Evolutionary conservation across 2,329 filamentous ascomycete species (phyloP).

Genomic region (Fusarium temperatum): DNA sequence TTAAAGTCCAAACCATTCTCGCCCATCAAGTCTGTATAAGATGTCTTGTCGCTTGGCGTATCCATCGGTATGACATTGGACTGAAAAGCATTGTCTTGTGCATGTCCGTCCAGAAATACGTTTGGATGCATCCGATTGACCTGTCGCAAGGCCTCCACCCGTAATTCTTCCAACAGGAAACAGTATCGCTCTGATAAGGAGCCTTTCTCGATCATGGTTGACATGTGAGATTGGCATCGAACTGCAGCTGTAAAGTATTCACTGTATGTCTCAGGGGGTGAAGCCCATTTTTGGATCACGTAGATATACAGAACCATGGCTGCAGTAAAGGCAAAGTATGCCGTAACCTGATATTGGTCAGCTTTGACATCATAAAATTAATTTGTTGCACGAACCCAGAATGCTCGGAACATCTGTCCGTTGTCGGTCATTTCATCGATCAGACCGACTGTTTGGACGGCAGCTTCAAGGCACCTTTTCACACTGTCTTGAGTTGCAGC

Average conservation of each 20-base stretch:
- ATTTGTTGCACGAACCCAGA: conserved; percentile 22
- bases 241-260: conserved; percentile 33
- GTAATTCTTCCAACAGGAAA: conserved; percentile 35
- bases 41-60: conserved; percentile 27
- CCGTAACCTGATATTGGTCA: conserved; percentile 30
- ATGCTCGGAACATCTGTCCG: conserved; percentile 37
- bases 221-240: conserved; percentile 36
- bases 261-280: conserved; percentile 28
- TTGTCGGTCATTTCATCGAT: conserved; percentile 38
- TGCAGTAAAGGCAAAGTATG: conserved; percentile 40
- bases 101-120: background rate
- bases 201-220: conserved; percentile 36
- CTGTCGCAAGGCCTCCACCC: conserved; percentile 36
- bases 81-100: conserved; percentile 24
- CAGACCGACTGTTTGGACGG: conserved; percentile 32
- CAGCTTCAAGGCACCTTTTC: conserved; percentile 30
- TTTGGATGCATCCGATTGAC: conserved; percentile 31
- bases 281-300: conserved; percentile 39
- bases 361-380: accelerated
- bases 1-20: conserved; percentile 36
- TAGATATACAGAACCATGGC: conserved; percentile 41
- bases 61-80: conserved; percentile 4
- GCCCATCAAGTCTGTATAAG: conserved; percentile 35
- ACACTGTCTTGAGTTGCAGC: conserved; percentile 28
- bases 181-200: conserved; percentile 37